These are phyloP conservation scores for Xylaria cubensis DNA, from an alignment of 495 filamentous ascomycete genomes.

Conservation along the genomic window DNA sequence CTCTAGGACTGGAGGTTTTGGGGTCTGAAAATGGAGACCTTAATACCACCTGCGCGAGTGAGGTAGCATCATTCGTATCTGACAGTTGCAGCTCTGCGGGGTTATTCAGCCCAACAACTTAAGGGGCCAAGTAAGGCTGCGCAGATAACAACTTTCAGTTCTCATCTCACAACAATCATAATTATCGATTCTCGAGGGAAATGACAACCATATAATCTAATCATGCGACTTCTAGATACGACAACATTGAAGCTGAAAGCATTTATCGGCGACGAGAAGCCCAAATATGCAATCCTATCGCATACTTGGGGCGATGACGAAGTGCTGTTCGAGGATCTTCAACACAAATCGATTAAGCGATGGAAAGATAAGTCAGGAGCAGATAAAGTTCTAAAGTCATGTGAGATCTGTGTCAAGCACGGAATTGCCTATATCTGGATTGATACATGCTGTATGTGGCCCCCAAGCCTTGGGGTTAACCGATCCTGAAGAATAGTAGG, in stretches of 20 bases:
- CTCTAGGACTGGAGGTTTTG: too few species aligned
- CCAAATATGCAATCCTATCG: neutral
- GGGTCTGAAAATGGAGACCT: too few species aligned
- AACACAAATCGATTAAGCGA: neutral
- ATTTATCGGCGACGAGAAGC: neutral
- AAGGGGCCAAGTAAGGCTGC: neutral
- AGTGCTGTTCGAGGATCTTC: neutral
- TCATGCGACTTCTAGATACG: slow-evolving; percentile 1
- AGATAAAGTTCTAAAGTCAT: neutral
- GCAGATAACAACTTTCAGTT: neutral
- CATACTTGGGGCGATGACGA: slow-evolving; percentile 1
- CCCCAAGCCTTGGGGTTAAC: neutral
- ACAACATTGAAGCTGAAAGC: neutral
- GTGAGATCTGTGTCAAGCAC: neutral
- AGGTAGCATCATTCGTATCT: neutral
- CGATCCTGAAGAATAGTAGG: neutral
- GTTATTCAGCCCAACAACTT: neutral
- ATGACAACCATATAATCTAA: neutral
- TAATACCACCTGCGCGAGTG: too few species aligned
- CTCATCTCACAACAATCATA: too few species aligned
- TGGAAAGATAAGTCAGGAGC: neutral
- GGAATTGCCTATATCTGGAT: neutral
- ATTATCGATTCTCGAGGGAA: too few species aligned
- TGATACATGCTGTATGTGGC: neutral
- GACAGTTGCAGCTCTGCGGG: neutral